phyloP scores from a whole-genome alignment of 371 early-diverging fungal species.

The Mortierella sp. region DNA sequence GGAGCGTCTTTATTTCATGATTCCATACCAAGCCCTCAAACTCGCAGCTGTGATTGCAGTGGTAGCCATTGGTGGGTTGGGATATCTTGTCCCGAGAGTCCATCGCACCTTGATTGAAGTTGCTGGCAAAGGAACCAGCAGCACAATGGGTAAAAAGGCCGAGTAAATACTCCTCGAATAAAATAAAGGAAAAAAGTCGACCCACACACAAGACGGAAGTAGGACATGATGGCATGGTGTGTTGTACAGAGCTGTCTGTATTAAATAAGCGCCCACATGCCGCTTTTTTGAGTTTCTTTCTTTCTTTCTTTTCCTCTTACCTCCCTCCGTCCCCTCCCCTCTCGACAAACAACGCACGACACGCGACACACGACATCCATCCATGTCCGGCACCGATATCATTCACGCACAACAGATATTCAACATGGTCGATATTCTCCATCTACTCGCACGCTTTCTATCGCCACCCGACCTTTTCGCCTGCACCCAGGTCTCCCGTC shows the following conservation, averaged over 20 bases:
- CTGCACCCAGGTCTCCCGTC: not conserved
- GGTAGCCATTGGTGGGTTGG: constrained; percentile 24
- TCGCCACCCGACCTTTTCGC: not conserved
- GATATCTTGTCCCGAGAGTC: constrained; percentile 22
- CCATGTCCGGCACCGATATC: not conserved
- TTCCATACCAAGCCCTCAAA: constrained; percentile 55
- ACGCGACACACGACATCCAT: not conserved
- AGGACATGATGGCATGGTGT: no score
- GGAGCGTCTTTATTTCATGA: constrained; percentile 44
- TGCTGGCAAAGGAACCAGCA: constrained; percentile 11
- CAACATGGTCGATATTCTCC: not conserved
- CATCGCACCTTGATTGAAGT: constrained; percentile 13
- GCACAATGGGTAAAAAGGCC: not conserved
- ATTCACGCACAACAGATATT: not conserved
- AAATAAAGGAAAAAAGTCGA: no score
- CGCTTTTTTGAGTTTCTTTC: not conserved
- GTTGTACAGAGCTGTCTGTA: no score
- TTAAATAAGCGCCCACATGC: no score
- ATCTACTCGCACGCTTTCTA: not conserved
- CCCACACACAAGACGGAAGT: no score
- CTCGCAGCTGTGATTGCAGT: constrained; percentile 29
- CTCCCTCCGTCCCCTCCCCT: no score
- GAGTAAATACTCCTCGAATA: not conserved
- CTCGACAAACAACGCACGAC: no score
- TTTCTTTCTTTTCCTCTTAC: not conserved